Evolutionary conservation across 2,329 filamentous ascomycete genomes (phyloP).

Genomic region (Periconia digitata): DNA sequence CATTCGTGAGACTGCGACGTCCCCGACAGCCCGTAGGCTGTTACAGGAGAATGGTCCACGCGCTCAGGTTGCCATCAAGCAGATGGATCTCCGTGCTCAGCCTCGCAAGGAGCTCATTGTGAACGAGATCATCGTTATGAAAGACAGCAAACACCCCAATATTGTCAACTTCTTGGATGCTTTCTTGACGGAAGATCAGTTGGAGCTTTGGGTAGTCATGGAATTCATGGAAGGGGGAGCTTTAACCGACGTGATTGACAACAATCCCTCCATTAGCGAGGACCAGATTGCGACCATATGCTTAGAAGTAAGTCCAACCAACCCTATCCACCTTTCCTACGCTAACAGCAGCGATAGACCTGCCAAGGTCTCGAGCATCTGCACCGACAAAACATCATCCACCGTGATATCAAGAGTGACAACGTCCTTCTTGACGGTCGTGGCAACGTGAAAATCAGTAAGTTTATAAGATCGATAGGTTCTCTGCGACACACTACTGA

Average conservation of each 20-base stretch:
- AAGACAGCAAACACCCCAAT: conserved; percentile 96
- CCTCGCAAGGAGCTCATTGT: conserved; percentile 97
- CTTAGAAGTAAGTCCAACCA: conserved; percentile 70
- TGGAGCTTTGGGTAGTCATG: conserved; percentile 99
- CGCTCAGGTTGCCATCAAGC: conserved; percentile 96
- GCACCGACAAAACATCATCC: conserved; percentile 95
- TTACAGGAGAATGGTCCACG: conserved; percentile 77
- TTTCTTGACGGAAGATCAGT: conserved; percentile 90
- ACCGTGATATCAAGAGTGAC: conserved; percentile 99
- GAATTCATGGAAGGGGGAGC: conserved; percentile 99
- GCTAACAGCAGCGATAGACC: conserved; percentile 62
- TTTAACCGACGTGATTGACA: conserved; percentile 97
- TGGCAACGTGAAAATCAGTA: conserved; percentile 97
- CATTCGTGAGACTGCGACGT: conserved; percentile 85
- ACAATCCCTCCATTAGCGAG: conserved; percentile 90
- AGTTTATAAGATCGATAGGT: conserved; percentile 36
- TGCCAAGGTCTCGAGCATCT: conserved; percentile 93
- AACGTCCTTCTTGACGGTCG: conserved; percentile 93
- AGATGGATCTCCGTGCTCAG: conserved; percentile 98
- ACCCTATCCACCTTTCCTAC: background rate
- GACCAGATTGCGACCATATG: conserved; percentile 98
- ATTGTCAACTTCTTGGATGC: conserved; percentile 99
- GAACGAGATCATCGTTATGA: conserved; percentile 99
- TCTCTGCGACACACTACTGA: background rate
- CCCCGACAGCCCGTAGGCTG: conserved; percentile 74